These are phyloP conservation scores for Serendipita indica DNA, from an alignment of 768 basidiomycete genomes.

Conservation along the genomic window DNA sequence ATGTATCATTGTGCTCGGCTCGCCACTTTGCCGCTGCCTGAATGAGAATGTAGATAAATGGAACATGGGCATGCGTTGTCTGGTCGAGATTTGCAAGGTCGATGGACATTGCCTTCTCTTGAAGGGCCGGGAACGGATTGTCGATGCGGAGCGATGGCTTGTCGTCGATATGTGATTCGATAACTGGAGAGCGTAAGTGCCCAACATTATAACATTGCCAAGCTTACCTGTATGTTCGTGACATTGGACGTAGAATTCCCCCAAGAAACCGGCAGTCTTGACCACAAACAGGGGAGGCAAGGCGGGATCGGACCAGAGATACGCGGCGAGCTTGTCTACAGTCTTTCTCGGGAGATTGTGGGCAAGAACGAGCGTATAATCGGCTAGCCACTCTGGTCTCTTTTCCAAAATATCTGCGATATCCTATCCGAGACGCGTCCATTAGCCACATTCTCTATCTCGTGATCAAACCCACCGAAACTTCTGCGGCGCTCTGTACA, in stretches of 20 bases:
- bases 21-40: constrained; percentile 76
- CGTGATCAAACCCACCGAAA: constrained; percentile 23
- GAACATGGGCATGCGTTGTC: constrained; percentile 80
- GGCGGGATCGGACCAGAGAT: constrained; percentile 52
- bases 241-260: constrained; percentile 77
- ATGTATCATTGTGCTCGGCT: constrained; percentile 48
- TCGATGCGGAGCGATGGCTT: constrained; percentile 70
- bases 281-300: constrained; percentile 61
- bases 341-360: constrained; percentile 54
- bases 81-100: constrained; percentile 71
- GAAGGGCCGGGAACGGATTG: constrained; percentile 70
- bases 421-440: constrained; percentile 19
- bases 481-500: constrained; percentile 56
- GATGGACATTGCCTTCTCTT: constrained; percentile 52
- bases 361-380: constrained; percentile 69
- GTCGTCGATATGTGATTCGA: constrained; percentile 75
- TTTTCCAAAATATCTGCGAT: constrained; percentile 43
- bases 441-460: not conserved
- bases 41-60: constrained; percentile 80
- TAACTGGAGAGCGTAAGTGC: constrained; percentile 34
- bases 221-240: constrained; percentile 70
- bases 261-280: constrained; percentile 77
- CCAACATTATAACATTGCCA: not conserved
- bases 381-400: constrained; percentile 37
- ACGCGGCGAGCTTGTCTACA: constrained; percentile 42